These are phyloP conservation scores for Fusarium transvaalense DNA, from an alignment of 2,329 filamentous ascomycete genomes.

Conservation along the genomic window DNA sequence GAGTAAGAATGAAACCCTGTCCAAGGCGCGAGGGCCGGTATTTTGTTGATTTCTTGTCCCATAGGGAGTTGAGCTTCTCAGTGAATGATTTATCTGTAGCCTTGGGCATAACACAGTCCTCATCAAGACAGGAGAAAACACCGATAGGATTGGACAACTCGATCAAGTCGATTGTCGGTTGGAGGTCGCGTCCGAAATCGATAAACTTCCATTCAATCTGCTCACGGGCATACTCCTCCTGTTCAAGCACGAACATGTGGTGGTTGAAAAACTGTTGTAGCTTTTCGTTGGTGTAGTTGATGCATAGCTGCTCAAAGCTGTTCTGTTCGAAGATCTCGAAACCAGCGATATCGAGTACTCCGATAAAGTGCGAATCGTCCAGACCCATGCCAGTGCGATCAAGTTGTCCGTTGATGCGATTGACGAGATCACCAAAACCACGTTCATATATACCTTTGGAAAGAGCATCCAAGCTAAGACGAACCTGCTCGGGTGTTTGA, in stretches of 20 bases:
- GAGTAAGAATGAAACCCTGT: conserved; percentile 94
- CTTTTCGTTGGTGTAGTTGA: conserved; percentile 99
- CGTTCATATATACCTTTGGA: conserved; percentile 98
- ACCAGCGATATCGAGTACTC: conserved; percentile 97
- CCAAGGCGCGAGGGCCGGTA: conserved; percentile 89
- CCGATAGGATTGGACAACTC: conserved; percentile 97
- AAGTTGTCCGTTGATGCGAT: conserved; percentile 90
- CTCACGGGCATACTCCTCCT: conserved; percentile 96
- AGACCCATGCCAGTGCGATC: conserved; percentile 85
- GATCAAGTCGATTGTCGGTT: conserved; percentile 97
- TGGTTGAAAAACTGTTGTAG: conserved; percentile 99
- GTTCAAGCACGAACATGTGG: conserved; percentile 99
- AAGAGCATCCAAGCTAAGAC: conserved; percentile 87
- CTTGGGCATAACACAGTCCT: conserved; percentile 99
- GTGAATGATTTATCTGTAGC: conserved; percentile 97
- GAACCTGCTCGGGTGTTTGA: conserved; percentile 96
- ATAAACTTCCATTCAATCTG: conserved; percentile 99
- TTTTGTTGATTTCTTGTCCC: conserved; percentile 96
- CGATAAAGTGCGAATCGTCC: conserved; percentile 96
- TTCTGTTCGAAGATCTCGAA: conserved; percentile 99
- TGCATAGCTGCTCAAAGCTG: conserved; percentile 98
- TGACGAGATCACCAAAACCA: conserved; percentile 91
- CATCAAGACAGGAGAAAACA: conserved; percentile 97
- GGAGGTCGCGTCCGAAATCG: conserved; percentile 95
- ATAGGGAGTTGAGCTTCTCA: conserved; percentile 95